Base-by-base conservation (phyloP, 2,329 filamentous ascomycete species). In the Setomelanomma holmii region DNA sequence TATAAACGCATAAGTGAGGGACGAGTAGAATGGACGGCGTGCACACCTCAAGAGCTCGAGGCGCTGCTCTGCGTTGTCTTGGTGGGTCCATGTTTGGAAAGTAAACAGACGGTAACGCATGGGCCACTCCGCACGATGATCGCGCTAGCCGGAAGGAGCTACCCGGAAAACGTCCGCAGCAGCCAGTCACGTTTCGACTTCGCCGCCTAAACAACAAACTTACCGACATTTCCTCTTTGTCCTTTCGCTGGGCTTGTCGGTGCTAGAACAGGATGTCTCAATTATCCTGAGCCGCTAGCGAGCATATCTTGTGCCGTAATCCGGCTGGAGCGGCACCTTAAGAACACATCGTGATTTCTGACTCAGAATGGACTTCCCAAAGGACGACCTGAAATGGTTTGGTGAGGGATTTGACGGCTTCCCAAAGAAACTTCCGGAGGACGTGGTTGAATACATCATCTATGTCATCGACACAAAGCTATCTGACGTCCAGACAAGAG, bases 371-470 rank as follows among this genome's bases (percentile, higher is more conserved):
- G 67, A 75, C 6, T 51, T 59, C 16, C 70, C 55, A 30, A 68
- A 56, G 66, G 83, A 88, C 63, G 84, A 85, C 60, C 77, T 87
- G 53, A 85, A 85, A 55, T 87, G 84, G 79, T 87, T 89, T 53
- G 84, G 83, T 45, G 85, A 87, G 61, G 86, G 84, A 2, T 88
- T 88, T 55, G 82, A 80, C 58, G 83, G 84, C 33, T 86, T 89
- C 56, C 86, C 87, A 1, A 88, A 85, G 69, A 78, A 81, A 52
- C 79, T 96, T 1, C 86, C 91, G 0, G 92, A 97, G 43, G 92
- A 96, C 73, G 90, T 86, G 56, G 86, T 96, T 46, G 90, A 96
- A 72, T 97, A 96, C 74, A 85, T 88, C 47, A 79, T 97, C 21
- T 90, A 93, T 69, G 75, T 91, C 45, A 77, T 93, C 56, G 83